Conservation (phyloP, 495 filamentous ascomycete species). For the Podospora australis region DNA sequence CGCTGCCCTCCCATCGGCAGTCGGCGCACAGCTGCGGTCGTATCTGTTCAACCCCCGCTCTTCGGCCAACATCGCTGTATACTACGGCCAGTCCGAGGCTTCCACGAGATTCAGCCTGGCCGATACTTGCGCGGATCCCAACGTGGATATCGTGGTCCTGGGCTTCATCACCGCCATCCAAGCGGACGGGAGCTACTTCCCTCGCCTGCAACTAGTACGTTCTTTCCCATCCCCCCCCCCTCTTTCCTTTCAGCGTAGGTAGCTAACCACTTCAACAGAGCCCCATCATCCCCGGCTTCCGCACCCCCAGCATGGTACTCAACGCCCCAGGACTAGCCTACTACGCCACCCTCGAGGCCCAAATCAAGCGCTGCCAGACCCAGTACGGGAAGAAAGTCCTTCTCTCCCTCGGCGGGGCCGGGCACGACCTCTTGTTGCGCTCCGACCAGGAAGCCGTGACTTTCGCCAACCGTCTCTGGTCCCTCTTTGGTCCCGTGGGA, state of each 20-base stretch:
- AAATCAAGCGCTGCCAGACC: constrained; percentile 55
- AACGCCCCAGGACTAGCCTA: constrained; percentile 8
- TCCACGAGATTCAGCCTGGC: constrained; percentile 1
- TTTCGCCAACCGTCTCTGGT: constrained; percentile 55
- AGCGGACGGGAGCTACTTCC: constrained; percentile 3
- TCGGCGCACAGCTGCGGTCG: background rate
- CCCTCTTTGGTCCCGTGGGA: constrained; percentile 50
- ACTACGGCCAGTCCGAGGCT: constrained; percentile 9
- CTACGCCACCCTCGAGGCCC: constrained; percentile 16
- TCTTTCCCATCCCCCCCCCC: too few species aligned
- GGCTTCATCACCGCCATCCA: constrained; percentile 13
- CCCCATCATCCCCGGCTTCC: background rate
- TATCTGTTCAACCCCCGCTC: constrained; percentile 13
- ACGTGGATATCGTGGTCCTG: constrained; percentile 16
- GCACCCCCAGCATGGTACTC: constrained; percentile 3
- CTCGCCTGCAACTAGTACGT: constrained; percentile 11
- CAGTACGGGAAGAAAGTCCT: constrained; percentile 54
- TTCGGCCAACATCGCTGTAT: constrained; percentile 8
- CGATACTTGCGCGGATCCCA: constrained; percentile 13
- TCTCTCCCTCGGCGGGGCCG: constrained; percentile 55
- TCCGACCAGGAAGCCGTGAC: constrained; percentile 41
- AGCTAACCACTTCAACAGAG: too few species aligned
- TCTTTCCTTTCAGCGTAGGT: too few species aligned
- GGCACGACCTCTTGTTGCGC: constrained; percentile 40
- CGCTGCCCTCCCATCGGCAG: too few species aligned